Evolutionary conservation across 176 grass and related monocot genomes (phyloP), one percentile per base, ranked within the genome.

Genomic region (Urochloa ruziziensis): DNA sequence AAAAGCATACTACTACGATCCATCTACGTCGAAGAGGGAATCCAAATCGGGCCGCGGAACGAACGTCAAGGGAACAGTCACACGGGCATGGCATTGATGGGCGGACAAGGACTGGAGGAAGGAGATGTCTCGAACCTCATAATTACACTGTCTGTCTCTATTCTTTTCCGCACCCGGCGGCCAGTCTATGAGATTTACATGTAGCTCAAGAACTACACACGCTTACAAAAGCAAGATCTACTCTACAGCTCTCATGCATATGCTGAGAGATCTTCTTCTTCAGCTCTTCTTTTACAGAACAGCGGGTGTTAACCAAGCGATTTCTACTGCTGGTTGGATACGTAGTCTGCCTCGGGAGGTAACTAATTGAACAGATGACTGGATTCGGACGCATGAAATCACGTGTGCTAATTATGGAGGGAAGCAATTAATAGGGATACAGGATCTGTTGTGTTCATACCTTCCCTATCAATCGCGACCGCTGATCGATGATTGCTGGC

Each of bases 51-150:
- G 46, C 2, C 33, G 3, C 25, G 56, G 71, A 27, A 81, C 19
- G 69, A 77, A 82, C 83, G 43, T 82, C 78, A 82, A 13, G n/a
- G 21, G 62, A 86, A 59, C 79, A 83, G 79, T 61, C 46, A 65
- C 88, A 82, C 73, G 58, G 79, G 30, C 5, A 70, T 59, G 79
- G 57, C 61, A 90, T 90, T 87, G 60, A 87, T 87, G 67, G 32
- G 0, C 32, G 61, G 80, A 86, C 74, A 90, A 79, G n/a, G 84
- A 90, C 80, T n/a, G 25, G 48, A 7, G 39, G 30, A 36, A 13
- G 19, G 79, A 87, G 32, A 90, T 86, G 67, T 90, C 67, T 43
- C 30, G 10, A 73, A 58, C 65, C 67, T 39, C 80, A 83, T 74
- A 67, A 83, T 67, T 78, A 78, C 66, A 56, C 58, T 27, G 48